A percentile compares a stretch with the other conserved stretches of the same genome.
Conservation (phyloP, 1,284 basidiomycete species). For the Cutaneotrichosporon sp. region DNA sequence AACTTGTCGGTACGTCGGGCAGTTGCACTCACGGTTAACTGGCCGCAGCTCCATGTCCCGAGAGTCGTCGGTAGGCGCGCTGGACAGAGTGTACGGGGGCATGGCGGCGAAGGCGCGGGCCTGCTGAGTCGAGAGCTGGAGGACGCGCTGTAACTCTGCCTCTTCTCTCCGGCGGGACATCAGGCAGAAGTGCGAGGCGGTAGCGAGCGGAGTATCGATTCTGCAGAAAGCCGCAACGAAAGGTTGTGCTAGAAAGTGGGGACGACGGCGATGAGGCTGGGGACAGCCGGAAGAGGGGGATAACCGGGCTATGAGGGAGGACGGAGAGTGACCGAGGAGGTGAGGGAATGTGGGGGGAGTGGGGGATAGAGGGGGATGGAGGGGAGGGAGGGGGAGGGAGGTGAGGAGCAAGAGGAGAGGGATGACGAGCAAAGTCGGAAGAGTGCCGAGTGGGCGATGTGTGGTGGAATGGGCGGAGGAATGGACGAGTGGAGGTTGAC, state of each 20-base stretch:
- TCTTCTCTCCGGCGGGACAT: conserved; percentile 41
- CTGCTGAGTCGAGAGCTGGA: conserved; percentile 44
- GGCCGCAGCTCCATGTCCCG: conserved; percentile 39
- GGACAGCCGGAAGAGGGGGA: neutral
- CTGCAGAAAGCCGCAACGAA: neutral
- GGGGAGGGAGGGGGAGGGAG: neutral
- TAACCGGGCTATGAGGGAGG: neutral
- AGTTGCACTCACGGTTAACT: conserved; percentile 12
- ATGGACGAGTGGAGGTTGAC: neutral
- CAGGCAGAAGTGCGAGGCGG: neutral
- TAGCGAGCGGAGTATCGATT: neutral
- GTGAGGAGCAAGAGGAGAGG: neutral
- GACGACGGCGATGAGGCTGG: too few relatives aligned
- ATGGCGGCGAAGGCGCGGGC: conserved; percentile 18
- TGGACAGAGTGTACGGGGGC: conserved; percentile 32
- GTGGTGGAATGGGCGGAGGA: too few relatives aligned
- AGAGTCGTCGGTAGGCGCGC: conserved; percentile 34
- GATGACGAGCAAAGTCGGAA: neutral
- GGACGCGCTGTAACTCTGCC: conserved; percentile 41
- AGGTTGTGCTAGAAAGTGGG: neutral
- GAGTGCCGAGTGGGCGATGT: too few relatives aligned
- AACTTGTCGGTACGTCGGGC: neutral
- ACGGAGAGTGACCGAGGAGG: too few relatives aligned
- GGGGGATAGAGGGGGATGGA: too few relatives aligned
- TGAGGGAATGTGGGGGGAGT: neutral